Evolutionary conservation across 1,284 basidiomycete species (phyloP).

Genomic region (Leccinum angustisporum): DNA sequence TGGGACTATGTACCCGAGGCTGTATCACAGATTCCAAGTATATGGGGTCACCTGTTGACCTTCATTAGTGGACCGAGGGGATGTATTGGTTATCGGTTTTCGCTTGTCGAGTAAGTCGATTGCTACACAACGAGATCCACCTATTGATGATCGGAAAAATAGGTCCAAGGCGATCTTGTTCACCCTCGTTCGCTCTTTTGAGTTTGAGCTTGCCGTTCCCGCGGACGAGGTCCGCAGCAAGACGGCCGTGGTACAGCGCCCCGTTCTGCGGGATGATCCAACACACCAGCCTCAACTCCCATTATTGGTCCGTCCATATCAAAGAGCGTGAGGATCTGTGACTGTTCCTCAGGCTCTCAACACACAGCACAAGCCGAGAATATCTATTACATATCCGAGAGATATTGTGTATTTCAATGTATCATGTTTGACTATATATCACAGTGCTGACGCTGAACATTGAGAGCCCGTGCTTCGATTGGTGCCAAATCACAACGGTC

Average conservation of each 20-base stretch:
- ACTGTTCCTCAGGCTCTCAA: neutral
- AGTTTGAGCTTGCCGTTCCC: slow-evolving; percentile 52
- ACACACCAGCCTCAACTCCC: slow-evolving; percentile 17
- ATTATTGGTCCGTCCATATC: slow-evolving; percentile 18
- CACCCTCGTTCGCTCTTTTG: slow-evolving; percentile 53
- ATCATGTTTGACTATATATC: neutral
- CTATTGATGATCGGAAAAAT: neutral
- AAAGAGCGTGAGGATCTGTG: neutral
- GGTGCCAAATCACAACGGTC: too few relatives aligned
- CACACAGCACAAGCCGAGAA: neutral
- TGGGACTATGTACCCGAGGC: slow-evolving; percentile 53
- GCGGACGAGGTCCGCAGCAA: slow-evolving; percentile 40
- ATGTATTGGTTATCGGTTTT: slow-evolving; percentile 74
- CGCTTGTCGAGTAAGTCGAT: slow-evolving; percentile 58
- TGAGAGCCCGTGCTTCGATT: too few relatives aligned
- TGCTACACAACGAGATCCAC: neutral
- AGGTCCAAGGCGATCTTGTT: slow-evolving; percentile 19
- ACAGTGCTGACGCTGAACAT: neutral
- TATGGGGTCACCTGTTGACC: slow-evolving; percentile 58
- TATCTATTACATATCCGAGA: neutral
- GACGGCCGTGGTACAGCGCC: slow-evolving; percentile 40
- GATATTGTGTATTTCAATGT: neutral
- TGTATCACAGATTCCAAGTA: slow-evolving; percentile 49
- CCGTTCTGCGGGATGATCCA: slow-evolving; percentile 32
- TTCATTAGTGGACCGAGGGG: slow-evolving; percentile 62